phyloP scores from a whole-genome alignment of 306 rosid species.

The Pachyrhizus erosus region DNA sequence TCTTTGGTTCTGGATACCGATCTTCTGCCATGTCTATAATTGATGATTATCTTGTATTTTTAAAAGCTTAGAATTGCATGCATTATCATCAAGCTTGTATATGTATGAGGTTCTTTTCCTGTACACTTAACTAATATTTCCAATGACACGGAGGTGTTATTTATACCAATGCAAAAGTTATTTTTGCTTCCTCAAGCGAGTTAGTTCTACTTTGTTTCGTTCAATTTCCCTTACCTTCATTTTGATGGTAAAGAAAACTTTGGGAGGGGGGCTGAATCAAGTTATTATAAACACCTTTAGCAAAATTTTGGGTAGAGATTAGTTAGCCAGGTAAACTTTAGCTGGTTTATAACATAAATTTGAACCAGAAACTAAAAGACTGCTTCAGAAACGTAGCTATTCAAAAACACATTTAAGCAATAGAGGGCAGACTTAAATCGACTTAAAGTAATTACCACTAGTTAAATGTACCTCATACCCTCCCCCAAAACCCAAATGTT shows the following conservation, averaged over 20 bases:
- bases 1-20: conserved; percentile 92
- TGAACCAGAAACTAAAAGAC: neutral
- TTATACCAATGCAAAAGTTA: conserved; percentile 15
- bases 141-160: conserved; percentile 21
- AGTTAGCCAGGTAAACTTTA: neutral
- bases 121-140: conserved; percentile 24
- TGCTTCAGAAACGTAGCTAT: neutral
- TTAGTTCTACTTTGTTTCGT: neutral
- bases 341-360: neutral
- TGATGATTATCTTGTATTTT: conserved; percentile 72
- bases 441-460: neutral
- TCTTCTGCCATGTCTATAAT: conserved; percentile 89
- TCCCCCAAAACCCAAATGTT: neutral
- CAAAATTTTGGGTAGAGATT: neutral
- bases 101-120: conserved; percentile 29
- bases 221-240: conserved; percentile 17
- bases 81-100: neutral
- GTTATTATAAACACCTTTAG: neutral
- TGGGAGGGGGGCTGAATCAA: neutral
- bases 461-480: neutral
- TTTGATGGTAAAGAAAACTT: neutral
- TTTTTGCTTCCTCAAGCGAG: neutral
- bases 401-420: neutral
- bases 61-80: conserved; percentile 57
- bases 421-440: neutral